Evolutionary conservation across 2,329 filamentous ascomycete species (phyloP).

Genomic region (Cryphonectria parasitica): DNA sequence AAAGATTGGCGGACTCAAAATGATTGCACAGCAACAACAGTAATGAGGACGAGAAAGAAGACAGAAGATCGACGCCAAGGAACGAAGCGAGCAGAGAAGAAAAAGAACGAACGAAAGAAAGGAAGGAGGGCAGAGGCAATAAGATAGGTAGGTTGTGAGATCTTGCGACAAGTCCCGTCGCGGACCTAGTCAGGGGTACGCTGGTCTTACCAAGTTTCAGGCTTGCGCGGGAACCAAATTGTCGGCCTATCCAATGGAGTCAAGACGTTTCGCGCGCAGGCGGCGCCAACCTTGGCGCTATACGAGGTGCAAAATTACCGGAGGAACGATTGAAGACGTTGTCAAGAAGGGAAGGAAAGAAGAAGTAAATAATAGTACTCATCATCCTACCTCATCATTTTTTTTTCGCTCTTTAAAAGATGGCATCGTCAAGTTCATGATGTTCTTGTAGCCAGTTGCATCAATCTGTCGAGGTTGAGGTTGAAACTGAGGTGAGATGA

Average conservation of each 20-base stretch:
- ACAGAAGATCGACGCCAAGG: conserved; percentile 9
- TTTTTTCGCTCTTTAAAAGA: not conserved
- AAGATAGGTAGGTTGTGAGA: conserved; percentile 14
- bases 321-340: not conserved
- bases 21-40: conserved; percentile 12
- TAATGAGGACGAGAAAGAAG: not conserved
- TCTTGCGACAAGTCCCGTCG: conserved; percentile 24
- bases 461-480: not conserved
- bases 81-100: not conserved
- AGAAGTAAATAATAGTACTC: not conserved
- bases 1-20: not conserved
- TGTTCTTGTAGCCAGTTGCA: not conserved
- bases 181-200: conserved; percentile 22
- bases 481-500: not conserved
- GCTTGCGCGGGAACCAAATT: conserved; percentile 22
- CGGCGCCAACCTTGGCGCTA: conserved; percentile 1
- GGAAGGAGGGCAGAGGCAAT: conserved; percentile 10
- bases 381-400: not conserved
- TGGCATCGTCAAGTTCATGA: not conserved
- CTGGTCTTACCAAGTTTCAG: conserved; percentile 27
- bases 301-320: not conserved
- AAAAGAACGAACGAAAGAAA: not conserved
- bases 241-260: conserved; percentile 26
- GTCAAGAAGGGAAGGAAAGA: not conserved
- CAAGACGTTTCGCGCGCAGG: not conserved